These are phyloP conservation scores for Plasmodium coatneyi DNA, from an alignment of 169 alveolate genomes.

Conservation along the genomic window DNA sequence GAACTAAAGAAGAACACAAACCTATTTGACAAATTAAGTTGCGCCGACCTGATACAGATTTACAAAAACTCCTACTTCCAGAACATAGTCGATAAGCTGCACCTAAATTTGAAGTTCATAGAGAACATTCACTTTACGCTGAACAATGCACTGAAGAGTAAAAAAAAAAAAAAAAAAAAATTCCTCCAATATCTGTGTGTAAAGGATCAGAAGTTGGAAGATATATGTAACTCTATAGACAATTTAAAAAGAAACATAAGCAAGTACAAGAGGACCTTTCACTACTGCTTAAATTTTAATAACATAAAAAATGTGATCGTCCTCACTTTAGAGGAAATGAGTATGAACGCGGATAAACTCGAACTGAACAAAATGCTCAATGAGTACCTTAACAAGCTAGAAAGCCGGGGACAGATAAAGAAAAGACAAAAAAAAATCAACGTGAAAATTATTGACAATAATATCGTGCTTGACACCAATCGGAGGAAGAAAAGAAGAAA, in stretches of 20 bases:
- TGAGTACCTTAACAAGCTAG: constrained; percentile 46
- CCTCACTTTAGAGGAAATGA: constrained; percentile 61
- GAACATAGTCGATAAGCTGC: constrained; percentile 61
- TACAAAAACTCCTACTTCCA: constrained; percentile 66
- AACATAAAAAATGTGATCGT: constrained; percentile 58
- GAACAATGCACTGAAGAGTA: constrained; percentile 7
- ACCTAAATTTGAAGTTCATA: constrained; percentile 52
- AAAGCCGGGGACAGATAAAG: constrained; percentile 46
- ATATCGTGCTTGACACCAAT: constrained; percentile 41
- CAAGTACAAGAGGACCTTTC: constrained; percentile 52
- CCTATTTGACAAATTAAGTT: constrained; percentile 30
- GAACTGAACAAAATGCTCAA: constrained; percentile 51
- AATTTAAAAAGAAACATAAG: constrained; percentile 54
- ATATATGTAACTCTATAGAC: constrained; percentile 62
- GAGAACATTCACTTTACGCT: constrained; percentile 59
- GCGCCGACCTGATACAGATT: constrained; percentile 10
- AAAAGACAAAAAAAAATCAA: constrained; percentile 68
- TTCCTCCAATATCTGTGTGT: constrained; percentile 42
- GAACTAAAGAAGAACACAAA: constrained; percentile 27
- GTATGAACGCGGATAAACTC: constrained; percentile 55
- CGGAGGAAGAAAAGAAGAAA: constrained; percentile 14
- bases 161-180: constrained; percentile 41
- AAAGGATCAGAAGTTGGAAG: constrained; percentile 65
- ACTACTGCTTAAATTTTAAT: constrained; percentile 64
- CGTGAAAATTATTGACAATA: constrained; percentile 48